Evolutionary conservation across 345 rosid genomes (phyloP).

Genomic region (Eucalyptus erythrocorys): DNA sequence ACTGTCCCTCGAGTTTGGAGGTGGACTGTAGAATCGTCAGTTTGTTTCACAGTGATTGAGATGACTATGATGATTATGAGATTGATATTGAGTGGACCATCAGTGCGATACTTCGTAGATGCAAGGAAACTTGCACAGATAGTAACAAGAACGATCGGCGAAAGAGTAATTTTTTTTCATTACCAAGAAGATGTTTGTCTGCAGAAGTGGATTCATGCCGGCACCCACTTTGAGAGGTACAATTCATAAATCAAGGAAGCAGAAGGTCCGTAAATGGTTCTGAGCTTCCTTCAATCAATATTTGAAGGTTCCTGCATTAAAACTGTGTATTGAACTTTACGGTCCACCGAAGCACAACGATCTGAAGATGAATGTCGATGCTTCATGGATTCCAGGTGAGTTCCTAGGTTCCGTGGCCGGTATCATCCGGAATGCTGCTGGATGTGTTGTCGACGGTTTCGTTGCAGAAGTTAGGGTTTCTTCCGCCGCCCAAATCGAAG

Average conservation of each 20-base stretch:
- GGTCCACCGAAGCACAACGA: too few relatives aligned
- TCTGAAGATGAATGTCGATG: too few relatives aligned
- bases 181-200: constrained; percentile 62
- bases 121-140: constrained; percentile 64
- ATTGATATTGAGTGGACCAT: constrained; percentile 69
- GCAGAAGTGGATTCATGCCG: constrained; percentile 53
- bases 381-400: too few relatives aligned
- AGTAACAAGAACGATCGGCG: constrained; percentile 38
- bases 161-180: constrained; percentile 57
- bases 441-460: too few relatives aligned
- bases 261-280: constrained; percentile 34
- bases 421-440: too few relatives aligned
- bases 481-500: too few relatives aligned
- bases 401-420: too few relatives aligned
- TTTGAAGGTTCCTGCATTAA: neutral
- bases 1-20: constrained; percentile 89
- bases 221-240: constrained; percentile 57
- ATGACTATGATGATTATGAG: constrained; percentile 19
- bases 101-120: constrained; percentile 55
- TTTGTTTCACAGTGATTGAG: constrained; percentile 18
- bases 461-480: too few relatives aligned
- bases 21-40: constrained; percentile 57
- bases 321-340: neutral
- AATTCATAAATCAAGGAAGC: constrained; percentile 76
- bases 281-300: neutral